Evolutionary conservation across 768 basidiomycete genomes (phyloP).

Genomic region (Kwoniella europaea): DNA sequence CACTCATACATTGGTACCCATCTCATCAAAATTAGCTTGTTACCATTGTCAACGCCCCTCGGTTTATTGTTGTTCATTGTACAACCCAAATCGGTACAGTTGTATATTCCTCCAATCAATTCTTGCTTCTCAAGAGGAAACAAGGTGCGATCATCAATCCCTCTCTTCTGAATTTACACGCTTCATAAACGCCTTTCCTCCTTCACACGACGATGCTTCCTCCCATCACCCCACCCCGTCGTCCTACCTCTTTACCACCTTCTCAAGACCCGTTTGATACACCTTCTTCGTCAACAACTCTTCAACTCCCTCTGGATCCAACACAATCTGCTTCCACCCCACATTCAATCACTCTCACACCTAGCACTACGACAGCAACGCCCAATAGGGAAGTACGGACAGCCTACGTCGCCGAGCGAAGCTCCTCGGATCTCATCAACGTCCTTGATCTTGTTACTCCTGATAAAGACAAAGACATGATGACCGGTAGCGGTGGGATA

Average conservation of each 20-base stretch:
- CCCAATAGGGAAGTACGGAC: constrained; percentile 6
- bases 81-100: constrained; percentile 4
- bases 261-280: constrained; percentile 7
- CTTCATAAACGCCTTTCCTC: neutral
- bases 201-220: neutral
- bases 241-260: constrained; percentile 1
- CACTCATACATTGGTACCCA: neutral
- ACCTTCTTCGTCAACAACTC: neutral
- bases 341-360: neutral
- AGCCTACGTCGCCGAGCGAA: constrained; percentile 14
- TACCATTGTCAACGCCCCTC: neutral
- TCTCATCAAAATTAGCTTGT: neutral
- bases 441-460: constrained; percentile 12
- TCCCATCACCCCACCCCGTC: constrained; percentile 12
- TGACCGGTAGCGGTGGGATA: constrained; percentile 3
- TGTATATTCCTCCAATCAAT: neutral
- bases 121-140: constrained; percentile 6
- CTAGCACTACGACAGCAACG: constrained; percentile 5
- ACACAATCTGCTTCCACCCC: neutral
- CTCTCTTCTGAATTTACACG: neutral
- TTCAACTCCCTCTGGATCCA: neutral
- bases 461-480: neutral
- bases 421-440: constrained; percentile 9
- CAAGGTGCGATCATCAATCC: constrained; percentile 5
- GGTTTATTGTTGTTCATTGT: neutral